Percentiles rank a stretch among this genome's conserved stretches.
Conservation (phyloP, 495 filamentous ascomycete species). For the Evernia prunastri region DNA sequence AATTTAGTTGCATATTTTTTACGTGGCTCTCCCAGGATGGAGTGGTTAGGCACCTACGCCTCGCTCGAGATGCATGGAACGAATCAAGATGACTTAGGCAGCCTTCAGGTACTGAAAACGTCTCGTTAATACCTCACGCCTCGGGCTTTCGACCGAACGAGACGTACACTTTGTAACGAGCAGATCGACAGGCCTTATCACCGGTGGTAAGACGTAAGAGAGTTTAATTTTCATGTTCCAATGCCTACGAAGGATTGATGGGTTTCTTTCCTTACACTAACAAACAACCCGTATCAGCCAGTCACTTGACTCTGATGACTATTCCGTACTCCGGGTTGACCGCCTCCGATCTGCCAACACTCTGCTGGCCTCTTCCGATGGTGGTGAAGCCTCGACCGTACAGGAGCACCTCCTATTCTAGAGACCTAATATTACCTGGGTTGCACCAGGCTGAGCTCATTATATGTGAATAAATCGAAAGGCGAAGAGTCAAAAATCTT, state of each 20-base stretch:
- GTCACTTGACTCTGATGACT: slow-evolving; percentile 39
- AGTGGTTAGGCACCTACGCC: slow-evolving; percentile 14
- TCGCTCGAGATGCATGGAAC: slow-evolving; percentile 9
- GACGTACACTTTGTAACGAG: background rate
- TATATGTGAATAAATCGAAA: background rate
- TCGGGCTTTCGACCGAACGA: background rate
- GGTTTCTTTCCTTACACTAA: background rate
- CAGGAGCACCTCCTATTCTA: slow-evolving; percentile 61
- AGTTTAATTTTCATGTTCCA: background rate
- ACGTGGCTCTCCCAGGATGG: slow-evolving; percentile 22
- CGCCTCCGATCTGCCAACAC: slow-evolving; percentile 69
- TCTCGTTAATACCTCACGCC: background rate
- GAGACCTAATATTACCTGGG: slow-evolving; percentile 42
- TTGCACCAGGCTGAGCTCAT: background rate
- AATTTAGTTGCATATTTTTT: slow-evolving; percentile 25
- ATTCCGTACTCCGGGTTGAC: slow-evolving; percentile 54
- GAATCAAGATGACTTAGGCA: slow-evolving; percentile 12
- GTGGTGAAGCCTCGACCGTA: slow-evolving; percentile 67
- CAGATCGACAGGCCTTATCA: slow-evolving; percentile 5
- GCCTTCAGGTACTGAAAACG: slow-evolving; percentile 13
- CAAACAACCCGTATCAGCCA: background rate
- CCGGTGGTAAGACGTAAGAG: background rate
- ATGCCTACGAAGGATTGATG: background rate
- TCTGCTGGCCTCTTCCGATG: slow-evolving; percentile 58
- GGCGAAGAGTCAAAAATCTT: background rate